phyloP scores from a whole-genome alignment of 2,329 filamentous ascomycete genomes.

The Cryphonectria parasitica region DNA sequence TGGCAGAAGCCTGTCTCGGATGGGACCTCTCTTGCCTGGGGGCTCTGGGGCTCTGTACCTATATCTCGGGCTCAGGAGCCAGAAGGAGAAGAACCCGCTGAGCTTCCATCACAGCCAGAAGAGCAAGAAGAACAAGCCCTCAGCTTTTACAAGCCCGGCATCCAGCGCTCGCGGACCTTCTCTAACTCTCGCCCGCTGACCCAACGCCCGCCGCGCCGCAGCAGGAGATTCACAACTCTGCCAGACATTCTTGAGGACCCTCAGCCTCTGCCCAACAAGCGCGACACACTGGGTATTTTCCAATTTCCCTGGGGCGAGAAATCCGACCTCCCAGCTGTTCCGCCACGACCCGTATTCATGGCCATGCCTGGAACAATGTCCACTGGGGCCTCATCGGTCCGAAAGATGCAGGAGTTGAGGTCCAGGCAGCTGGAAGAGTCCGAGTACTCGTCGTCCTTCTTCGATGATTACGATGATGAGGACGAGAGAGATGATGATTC shows the following conservation, averaged over 20 bases:
- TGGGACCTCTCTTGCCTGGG: slow-evolving; percentile 26
- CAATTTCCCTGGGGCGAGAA: slow-evolving; percentile 69
- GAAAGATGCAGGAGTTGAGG: slow-evolving; percentile 39
- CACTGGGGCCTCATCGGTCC: slow-evolving; percentile 41
- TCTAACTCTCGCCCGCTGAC: slow-evolving; percentile 48
- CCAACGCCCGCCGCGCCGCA: slow-evolving; percentile 58
- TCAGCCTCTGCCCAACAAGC: slow-evolving; percentile 60
- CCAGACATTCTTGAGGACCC: slow-evolving; percentile 68
- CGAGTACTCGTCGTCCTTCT: slow-evolving; percentile 57
- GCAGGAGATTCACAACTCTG: slow-evolving; percentile 60
- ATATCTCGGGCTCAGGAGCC: slow-evolving; percentile 9
- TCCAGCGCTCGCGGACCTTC: slow-evolving; percentile 34
- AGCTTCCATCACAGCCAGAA: slow-evolving; percentile 8
- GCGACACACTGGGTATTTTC: slow-evolving; percentile 65
- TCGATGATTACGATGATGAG: slow-evolving; percentile 64
- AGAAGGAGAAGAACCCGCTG: slow-evolving; percentile 8
- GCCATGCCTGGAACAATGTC: slow-evolving; percentile 59
- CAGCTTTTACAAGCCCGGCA: slow-evolving; percentile 23
- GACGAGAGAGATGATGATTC: slow-evolving; percentile 47
- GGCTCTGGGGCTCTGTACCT: slow-evolving; percentile 38
- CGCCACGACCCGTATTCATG: slow-evolving; percentile 45
- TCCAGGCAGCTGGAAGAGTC: slow-evolving; percentile 43
- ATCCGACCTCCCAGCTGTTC: slow-evolving; percentile 58
- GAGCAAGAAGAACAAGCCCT: slow-evolving; percentile 8
- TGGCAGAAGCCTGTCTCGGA: slow-evolving; percentile 43